Base-by-base conservation (phyloP, 2,329 filamentous ascomycete species). In the Verticillium tricorpus region DNA sequence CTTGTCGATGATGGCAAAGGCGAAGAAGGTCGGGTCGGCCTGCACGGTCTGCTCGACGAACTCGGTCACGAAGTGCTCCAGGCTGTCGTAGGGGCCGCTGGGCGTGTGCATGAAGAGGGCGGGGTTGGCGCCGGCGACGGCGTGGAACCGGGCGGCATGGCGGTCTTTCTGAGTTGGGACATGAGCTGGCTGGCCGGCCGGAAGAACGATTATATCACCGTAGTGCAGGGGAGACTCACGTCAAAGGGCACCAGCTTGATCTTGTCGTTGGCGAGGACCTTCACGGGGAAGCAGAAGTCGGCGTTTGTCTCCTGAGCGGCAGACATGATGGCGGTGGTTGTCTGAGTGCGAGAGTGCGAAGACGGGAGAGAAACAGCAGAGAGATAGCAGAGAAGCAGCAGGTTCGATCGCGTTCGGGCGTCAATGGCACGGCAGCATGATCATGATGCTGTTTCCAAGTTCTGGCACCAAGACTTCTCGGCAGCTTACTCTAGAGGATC, bases 1-100 rank as follows among this genome's bases (percentile, higher is more conserved):
- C 60, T 68, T 70, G 66, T 74, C 72, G 64, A 73, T 67, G 57
- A 74, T 63, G 63, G 70, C 69, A 55, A 65, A 64, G n/a, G 61
- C 57, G 25, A 64, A 58, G 56, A 59, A 56, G 14, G 50, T 60
- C n/a, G 62, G 65, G 59, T 63, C 54, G 57, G 57, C 60, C 22
- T 56, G 59, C 54, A 25, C 63, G 22, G 59, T 59, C 2, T 59
- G 45, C 28, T 67, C 61, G 19, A 65, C 32, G 37, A 68, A 67
- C 11, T 57, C 56, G 1, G 54, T 19, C 8, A 59, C 57, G 31
- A 67, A 67, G 28, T 67, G 58, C 11, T 60, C 58, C 12, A 55
- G 60, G 11, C 64, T 63, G 4, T 58, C 22, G 56, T 67, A 71
- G 1, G 63, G 68, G 14, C 65, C 62, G 14, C 62, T 15, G 12